Evolutionary conservation across 192 early-diverging fungal genomes (phyloP).

Genomic region (Umbelopsis sp.): DNA sequence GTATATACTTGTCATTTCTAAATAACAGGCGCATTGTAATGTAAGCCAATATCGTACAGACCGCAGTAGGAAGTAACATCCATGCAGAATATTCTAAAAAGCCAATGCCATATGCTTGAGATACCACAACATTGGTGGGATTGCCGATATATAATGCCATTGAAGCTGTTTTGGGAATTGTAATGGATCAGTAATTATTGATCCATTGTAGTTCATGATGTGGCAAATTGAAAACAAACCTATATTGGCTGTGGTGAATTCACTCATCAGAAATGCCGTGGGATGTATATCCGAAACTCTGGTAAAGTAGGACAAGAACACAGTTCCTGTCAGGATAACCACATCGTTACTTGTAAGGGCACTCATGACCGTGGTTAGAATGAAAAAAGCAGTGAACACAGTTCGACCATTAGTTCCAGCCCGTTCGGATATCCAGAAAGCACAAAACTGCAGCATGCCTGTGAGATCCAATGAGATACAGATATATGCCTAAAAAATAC

Average conservation of each 20-base stretch:
- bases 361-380: conserved; percentile 73
- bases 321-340: conserved; percentile 78
- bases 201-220: too few species aligned
- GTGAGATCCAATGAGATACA: conserved; percentile 85
- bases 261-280: conserved; percentile 73
- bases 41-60: conserved; percentile 56
- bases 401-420: conserved; percentile 60
- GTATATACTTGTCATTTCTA: conserved; percentile 51
- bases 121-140: conserved; percentile 85
- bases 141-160: conserved; percentile 91
- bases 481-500: conserved; percentile 65
- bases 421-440: conserved; percentile 71
- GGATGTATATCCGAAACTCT: conserved; percentile 62
- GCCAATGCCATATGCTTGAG: conserved; percentile 72
- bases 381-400: conserved; percentile 71
- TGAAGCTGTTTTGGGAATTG: conserved; percentile 46
- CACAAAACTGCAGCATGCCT: conserved; percentile 75
- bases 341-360: conserved; percentile 83
- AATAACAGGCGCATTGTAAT: conserved; percentile 55
- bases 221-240: conserved; percentile 36
- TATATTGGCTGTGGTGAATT: conserved; percentile 78
- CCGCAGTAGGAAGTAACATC: conserved; percentile 79
- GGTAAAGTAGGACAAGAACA: conserved; percentile 78
- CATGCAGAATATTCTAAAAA: conserved; percentile 81
- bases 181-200: neutral